A percentile compares a stretch with the other conserved stretches of the same genome.
phyloP scores from a whole-genome alignment of 2,329 filamentous ascomycete genomes.

The Raffaelea albimanens region DNA sequence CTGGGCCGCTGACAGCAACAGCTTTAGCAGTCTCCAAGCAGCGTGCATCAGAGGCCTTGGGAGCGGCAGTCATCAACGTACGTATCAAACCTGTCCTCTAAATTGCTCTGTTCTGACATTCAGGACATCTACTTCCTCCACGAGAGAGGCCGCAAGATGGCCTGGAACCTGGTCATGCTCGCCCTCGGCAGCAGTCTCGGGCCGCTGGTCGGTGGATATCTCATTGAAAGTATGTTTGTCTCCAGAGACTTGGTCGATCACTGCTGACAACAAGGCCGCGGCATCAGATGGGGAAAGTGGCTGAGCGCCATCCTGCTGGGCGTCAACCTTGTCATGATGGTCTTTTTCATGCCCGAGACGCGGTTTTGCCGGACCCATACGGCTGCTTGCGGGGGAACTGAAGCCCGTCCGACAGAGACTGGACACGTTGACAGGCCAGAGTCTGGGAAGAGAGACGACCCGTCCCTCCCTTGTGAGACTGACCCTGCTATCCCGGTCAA shows the following conservation, averaged over 20 bases:
- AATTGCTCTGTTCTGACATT: neutral
- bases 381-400: too few relatives aligned
- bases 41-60: neutral
- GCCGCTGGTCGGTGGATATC: neutral
- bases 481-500: neutral
- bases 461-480: neutral
- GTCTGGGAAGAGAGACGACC: too few relatives aligned
- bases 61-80: too few relatives aligned
- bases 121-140: slow-evolving; percentile 1
- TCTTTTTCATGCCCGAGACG: slow-evolving; percentile 1
- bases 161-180: neutral
- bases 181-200: neutral
- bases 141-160: slow-evolving; percentile 1
- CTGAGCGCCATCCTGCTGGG: neutral
- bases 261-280: too few relatives aligned
- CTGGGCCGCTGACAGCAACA: neutral
- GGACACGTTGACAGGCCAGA: too few relatives aligned
- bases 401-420: too few relatives aligned
- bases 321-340: neutral
- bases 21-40: neutral
- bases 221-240: neutral
- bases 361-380: neutral
- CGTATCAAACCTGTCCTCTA: neutral
- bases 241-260: too few relatives aligned
- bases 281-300: neutral